A percentile compares a stretch with the other conserved stretches of the same genome.
These are phyloP conservation scores for Peniophora sp. DNA, from an alignment of 1,284 basidiomycete species.

Conservation along the genomic window DNA sequence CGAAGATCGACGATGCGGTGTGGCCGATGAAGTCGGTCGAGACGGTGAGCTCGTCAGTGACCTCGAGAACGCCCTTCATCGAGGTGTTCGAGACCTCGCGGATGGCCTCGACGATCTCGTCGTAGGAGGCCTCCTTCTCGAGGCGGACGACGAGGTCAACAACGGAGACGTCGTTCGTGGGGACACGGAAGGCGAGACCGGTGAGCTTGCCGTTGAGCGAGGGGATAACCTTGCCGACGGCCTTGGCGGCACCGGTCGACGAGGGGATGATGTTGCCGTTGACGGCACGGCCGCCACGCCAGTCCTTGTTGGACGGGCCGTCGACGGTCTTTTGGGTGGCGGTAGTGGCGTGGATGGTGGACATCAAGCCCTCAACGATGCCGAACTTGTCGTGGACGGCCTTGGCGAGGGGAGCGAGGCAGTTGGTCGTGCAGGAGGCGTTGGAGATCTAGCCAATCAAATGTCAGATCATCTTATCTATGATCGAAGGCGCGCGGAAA, in stretches of 20 bases:
- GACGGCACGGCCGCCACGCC: constrained; percentile 95
- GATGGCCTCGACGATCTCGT: constrained; percentile 85
- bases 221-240: constrained; percentile 99
- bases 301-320: constrained; percentile 91
- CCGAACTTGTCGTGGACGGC: constrained; percentile 96
- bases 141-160: constrained; percentile 95
- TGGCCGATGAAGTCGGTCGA: constrained; percentile 91
- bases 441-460: constrained; percentile 73
- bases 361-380: constrained; percentile 97
- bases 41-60: constrained; percentile 94
- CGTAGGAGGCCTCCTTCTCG: constrained; percentile 83
- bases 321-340: constrained; percentile 99
- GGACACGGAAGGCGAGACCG: constrained; percentile 96
- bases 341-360: constrained; percentile 94
- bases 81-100: constrained; percentile 75
- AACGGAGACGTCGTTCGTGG: constrained; percentile 95
- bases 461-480: constrained; percentile 4
- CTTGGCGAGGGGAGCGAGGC: constrained; percentile 97
- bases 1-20: constrained; percentile 79
- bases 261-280: constrained; percentile 99
- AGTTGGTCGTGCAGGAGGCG: constrained; percentile 99
- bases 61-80: constrained; percentile 82
- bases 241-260: constrained; percentile 98
- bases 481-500: constrained; percentile 4
- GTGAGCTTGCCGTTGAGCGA: constrained; percentile 95